Percentiles rank a stretch among this genome's conserved stretches.
These are phyloP conservation scores for Asterophora parasitica DNA, from an alignment of 768 basidiomycete genomes.

Conservation along the genomic window DNA sequence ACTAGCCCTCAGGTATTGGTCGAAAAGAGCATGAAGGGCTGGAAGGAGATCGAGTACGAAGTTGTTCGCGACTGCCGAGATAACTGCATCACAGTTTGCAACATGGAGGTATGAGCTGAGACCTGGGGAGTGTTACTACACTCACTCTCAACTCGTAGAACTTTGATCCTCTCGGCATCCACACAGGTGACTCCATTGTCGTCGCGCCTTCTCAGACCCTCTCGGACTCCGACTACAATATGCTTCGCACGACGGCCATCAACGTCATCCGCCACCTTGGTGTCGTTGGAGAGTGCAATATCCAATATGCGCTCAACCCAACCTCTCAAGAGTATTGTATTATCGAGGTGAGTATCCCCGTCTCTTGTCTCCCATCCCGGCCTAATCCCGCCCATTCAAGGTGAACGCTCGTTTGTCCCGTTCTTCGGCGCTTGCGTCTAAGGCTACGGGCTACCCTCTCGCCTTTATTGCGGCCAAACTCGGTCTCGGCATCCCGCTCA, in stretches of 20 bases:
- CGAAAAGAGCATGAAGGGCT: constrained; percentile 99
- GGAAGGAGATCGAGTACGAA: constrained; percentile 99
- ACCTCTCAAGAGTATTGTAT: constrained; percentile 96
- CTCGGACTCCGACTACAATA: constrained; percentile 99
- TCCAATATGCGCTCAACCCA: constrained; percentile 97
- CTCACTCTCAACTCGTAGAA: constrained; percentile 51
- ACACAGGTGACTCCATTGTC: constrained; percentile 98
- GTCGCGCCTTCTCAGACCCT: constrained; percentile 97
- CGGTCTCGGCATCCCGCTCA: constrained; percentile 93
- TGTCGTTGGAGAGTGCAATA: constrained; percentile 98
- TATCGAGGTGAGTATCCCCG: constrained; percentile 64
- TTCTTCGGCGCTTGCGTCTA: constrained; percentile 96
- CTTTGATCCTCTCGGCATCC: constrained; percentile 97
- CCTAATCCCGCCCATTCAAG: constrained; percentile 17
- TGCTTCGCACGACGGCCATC: constrained; percentile 96
- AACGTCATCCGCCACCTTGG: constrained; percentile 99
- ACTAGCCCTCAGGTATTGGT: constrained; percentile 98
- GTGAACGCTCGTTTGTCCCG: constrained; percentile 97
- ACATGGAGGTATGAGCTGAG: constrained; percentile 87
- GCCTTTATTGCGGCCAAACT: constrained; percentile 99
- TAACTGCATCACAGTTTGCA: constrained; percentile 99
- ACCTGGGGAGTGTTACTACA: background rate
- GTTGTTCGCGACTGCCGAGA: constrained; percentile 96
- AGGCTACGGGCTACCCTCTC: constrained; percentile 96
- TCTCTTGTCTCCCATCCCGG: background rate